A percentile compares a stretch with the other conserved stretches of the same genome.
Conservation (phyloP, 176 grass and related monocot genomes). For the Saccharum spontaneum region DNA sequence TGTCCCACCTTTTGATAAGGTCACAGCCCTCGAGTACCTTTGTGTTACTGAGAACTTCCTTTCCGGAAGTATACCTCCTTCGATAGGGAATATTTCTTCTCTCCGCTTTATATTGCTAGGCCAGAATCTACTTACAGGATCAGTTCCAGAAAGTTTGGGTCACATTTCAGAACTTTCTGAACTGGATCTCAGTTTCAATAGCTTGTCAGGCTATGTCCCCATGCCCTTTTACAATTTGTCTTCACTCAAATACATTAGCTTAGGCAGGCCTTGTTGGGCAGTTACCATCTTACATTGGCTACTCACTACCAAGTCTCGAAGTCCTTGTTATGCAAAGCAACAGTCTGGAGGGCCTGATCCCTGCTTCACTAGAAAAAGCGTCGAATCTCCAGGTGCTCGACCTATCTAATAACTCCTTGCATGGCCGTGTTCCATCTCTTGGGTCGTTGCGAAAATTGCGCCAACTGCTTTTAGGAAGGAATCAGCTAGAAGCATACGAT, state of each 20-base stretch:
- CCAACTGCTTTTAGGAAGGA: background rate
- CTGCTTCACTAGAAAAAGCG: conserved; percentile 10
- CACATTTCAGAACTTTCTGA: background rate
- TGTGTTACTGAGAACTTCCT: conserved; percentile 5
- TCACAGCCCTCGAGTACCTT: background rate
- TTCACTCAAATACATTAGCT: background rate
- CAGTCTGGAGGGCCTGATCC: background rate
- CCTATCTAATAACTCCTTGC: conserved; percentile 8
- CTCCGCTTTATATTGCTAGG: background rate
- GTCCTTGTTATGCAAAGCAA: conserved; percentile 24
- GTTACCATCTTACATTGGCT: conserved; percentile 9
- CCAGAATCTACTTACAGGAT: conserved; percentile 13
- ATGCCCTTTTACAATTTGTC: conserved; percentile 5
- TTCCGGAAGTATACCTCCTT: conserved; percentile 29
- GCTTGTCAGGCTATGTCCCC: conserved; percentile 18
- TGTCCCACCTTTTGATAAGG: background rate
- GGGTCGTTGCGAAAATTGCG: background rate
- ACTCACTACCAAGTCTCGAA: conserved; percentile 16
- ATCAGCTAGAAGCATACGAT: conserved; percentile 16
- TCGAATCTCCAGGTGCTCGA: conserved; percentile 24
- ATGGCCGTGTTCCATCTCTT: conserved; percentile 12
- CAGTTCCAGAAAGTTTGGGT: conserved; percentile 1
- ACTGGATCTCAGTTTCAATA: conserved; percentile 24
- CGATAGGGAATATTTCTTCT: conserved; percentile 30
- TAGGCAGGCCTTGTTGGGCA: conserved; percentile 26